Evolutionary conservation across 1,284 basidiomycete genomes (phyloP), one percentile per base, ranked within the genome.

Genomic region (Trichosporon faecale): DNA sequence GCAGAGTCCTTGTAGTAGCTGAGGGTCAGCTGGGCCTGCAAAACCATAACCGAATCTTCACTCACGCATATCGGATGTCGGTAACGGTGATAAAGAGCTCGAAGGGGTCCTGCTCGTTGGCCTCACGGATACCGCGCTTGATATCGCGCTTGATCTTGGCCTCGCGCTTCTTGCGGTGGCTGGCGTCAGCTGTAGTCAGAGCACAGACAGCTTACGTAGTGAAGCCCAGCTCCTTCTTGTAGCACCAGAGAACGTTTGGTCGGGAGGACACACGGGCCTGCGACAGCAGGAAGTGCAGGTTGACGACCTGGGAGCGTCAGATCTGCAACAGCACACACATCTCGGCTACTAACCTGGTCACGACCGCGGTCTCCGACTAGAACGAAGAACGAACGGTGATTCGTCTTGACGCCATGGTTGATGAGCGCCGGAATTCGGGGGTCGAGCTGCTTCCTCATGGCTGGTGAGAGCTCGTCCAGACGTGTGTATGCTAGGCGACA

Each of bases 81-180:
- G 97, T 99, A n/a, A 98, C 94, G 2, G 93, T 92, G 27, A 99
- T 91, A 79, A 99, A 99, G 68, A 99, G 92, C 85, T 99, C 97
- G 79, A 99, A 99, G 0, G 97, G 96, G 81, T 94, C 90, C 81
- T 96, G 94, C 70, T 98, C 94, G 79, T 96, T 96, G 27, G 92
- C 90, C 78, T 99, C 96, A 25, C 96, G 88, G 64, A 95, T 89
- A 7, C 96, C 95, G 31, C 94, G 89, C 84, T 98, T 97, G 49
- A 96, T 90, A 80, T 98, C 94, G 70, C 93, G 87, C 84, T 96
- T 98, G 77, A 97, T 94, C 85, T 95, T 97, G 46, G 91, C 91
- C 83, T 97, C 95, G 63, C 94, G 88, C 84, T 98, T 98, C 86
- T 98, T 98, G 64, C 96, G 91, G 84, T 99, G 95, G 74, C 93